Base-by-base conservation (phyloP, 2,329 filamentous ascomycete genomes). In the Didymella segeticola region DNA sequence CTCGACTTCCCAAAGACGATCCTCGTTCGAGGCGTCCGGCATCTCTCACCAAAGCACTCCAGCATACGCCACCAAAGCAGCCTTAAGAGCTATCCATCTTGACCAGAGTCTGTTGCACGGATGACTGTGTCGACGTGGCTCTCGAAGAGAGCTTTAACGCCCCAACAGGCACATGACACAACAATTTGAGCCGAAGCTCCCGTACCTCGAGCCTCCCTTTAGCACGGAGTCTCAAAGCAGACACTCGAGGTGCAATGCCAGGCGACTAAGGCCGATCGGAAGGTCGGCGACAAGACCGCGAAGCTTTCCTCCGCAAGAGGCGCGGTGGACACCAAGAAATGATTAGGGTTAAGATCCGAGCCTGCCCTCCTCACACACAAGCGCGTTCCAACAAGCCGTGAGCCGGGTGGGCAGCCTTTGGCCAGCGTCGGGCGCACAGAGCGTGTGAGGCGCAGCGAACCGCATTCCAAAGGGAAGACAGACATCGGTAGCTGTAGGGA, bases 331-430 rank as follows among this genome's bases (percentile, higher is more conserved):
- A 87, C 90, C 89, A 89, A 86, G 80, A 76, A 79, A 77, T 80
- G 80, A 83, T 89, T 96, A 96, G 93, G 93, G 93, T 96, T 96
- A 96, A 93, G 90, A 93, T 93, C 90, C 91, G 87, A 88, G 80
- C 77, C 80, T 80, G 81, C 85, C 88, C 84, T 82, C 84, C 77
- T 78, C 79, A 75, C 71, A 71, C 69, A 63, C 65, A 57, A 61
- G 51, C 62, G 57, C 61, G 53, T 51, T 66, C 67, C 66, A 54
- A 68, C 71, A 76, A 76, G 80, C 80, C 79, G 78, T 77, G 79
- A 78, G 76, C 79, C 78, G 70, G 81, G 74, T 80, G 76, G 65
- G 79, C 84, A 86, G 85, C 83, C 82, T 84, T 82, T 79, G 80
- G 80, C 79, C 82, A 82, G 66, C 82, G 82, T 79, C 57, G 53